phyloP scores from a whole-genome alignment of 1,284 basidiomycete genomes.

The Cutaneotrichosporon sp. region DNA sequence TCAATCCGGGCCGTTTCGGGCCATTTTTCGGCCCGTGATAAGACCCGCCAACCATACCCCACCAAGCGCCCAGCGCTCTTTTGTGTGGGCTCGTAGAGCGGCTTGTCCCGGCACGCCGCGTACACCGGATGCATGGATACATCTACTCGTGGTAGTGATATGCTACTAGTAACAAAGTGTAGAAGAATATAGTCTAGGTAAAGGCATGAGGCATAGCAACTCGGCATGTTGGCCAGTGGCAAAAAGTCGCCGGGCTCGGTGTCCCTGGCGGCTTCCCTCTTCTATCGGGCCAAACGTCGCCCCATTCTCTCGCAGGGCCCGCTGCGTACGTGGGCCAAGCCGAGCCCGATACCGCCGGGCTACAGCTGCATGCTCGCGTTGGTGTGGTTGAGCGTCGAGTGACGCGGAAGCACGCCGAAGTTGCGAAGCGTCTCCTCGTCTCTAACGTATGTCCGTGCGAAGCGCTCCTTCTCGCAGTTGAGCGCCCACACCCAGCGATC shows the following conservation, averaged over 20 bases:
- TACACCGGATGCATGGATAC: background rate
- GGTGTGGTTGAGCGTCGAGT: constrained; percentile 9
- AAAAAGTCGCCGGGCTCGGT: background rate
- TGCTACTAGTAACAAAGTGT: background rate
- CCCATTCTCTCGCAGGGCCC: background rate
- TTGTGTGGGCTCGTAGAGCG: too few species aligned
- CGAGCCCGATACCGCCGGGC: background rate
- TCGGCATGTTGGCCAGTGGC: background rate
- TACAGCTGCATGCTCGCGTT: background rate
- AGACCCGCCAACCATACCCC: background rate
- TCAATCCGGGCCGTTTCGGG: constrained; percentile 4
- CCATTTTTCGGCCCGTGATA: constrained; percentile 2
- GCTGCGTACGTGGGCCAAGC: background rate
- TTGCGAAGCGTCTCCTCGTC: constrained; percentile 38
- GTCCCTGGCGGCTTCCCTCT: too few species aligned
- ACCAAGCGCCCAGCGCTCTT: too few species aligned
- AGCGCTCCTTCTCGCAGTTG: constrained; percentile 52
- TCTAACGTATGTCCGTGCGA: constrained; percentile 36
- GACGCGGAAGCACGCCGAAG: constrained; percentile 35
- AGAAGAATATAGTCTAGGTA: background rate
- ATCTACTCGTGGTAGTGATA: background rate
- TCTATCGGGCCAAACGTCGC: background rate
- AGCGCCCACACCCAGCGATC: constrained; percentile 54
- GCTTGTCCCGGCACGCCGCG: too few species aligned
- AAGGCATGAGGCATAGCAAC: background rate